A percentile compares a stretch with the other conserved stretches of the same genome.
Conservation (phyloP, 2,329 filamentous ascomycete genomes). For the Bipolaris cookei region DNA sequence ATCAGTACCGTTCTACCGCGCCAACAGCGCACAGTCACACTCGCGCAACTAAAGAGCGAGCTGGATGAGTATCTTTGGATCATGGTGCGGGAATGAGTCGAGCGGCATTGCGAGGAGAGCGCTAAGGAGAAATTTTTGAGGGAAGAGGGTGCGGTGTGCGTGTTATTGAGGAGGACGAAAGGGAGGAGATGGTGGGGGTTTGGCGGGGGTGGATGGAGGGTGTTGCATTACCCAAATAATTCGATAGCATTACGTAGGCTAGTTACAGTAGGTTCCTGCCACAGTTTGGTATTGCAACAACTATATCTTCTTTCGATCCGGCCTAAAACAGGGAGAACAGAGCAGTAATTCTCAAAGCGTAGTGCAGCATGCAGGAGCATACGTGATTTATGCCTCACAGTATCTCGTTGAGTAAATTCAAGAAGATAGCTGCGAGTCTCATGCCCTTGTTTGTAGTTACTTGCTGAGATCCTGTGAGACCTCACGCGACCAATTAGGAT, state of each 20-base stretch:
- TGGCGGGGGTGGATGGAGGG: constrained; percentile 2
- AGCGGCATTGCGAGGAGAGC: not conserved
- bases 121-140: too few species aligned
- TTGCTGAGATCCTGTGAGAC: not conserved
- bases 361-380: not conserved
- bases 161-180: not conserved
- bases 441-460: constrained; percentile 1
- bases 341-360: not conserved
- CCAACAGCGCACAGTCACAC: not conserved
- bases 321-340: not conserved
- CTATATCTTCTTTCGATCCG: not conserved
- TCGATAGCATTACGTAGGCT: not conserved
- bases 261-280: not conserved
- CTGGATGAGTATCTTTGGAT: constrained; percentile 11
- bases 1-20: too few species aligned
- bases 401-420: not conserved
- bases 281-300: not conserved
- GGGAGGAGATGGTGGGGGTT: not conserved
- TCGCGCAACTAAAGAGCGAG: not conserved
- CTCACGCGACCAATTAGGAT: constrained; percentile 1
- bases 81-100: constrained; percentile 8
- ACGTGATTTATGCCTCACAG: not conserved
- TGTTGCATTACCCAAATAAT: not conserved
- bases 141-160: not conserved
- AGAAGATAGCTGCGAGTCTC: not conserved